Conservation (phyloP, 768 basidiomycete species). For the Tephrocybe sp. region DNA sequence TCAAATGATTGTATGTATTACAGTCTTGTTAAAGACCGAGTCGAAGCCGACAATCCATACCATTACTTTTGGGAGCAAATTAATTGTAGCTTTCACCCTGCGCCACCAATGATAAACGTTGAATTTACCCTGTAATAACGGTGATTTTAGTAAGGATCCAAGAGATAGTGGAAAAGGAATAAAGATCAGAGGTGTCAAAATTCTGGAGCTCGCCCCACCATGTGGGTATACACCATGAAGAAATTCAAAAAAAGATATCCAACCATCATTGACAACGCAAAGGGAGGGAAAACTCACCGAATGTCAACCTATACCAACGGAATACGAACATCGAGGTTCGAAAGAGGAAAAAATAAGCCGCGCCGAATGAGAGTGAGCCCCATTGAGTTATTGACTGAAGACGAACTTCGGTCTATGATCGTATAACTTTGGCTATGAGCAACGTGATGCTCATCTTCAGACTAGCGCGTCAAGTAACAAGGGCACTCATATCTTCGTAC, state of each 20-base stretch:
- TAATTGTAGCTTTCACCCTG: too few relatives aligned
- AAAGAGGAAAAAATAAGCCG: conserved; percentile 52
- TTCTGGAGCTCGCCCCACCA: conserved; percentile 70
- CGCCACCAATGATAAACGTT: too few relatives aligned
- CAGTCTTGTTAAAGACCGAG: not conserved
- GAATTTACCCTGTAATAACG: too few relatives aligned
- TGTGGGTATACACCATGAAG: conserved; percentile 83
- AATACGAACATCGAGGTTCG: conserved; percentile 51
- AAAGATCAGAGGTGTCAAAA: conserved; percentile 57
- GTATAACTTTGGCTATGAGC: conserved; percentile 90
- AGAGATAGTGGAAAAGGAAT: not conserved
- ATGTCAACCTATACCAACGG: not conserved
- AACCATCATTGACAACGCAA: conserved; percentile 50
- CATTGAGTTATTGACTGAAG: conserved; percentile 73
- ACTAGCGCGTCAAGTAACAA: conserved; percentile 42
- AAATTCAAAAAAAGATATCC: conserved; percentile 68
- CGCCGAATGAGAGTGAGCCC: conserved; percentile 86
- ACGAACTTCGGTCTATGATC: conserved; percentile 51
- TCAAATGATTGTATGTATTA: too few relatives aligned
- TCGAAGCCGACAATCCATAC: too few relatives aligned
- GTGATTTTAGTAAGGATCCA: too few relatives aligned
- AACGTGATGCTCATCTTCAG: conserved; percentile 49
- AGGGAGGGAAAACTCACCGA: conserved; percentile 3
- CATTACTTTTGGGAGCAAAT: too few relatives aligned
- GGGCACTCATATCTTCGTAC: conserved; percentile 79